Evolutionary conservation across 768 basidiomycete species (phyloP).

Genomic region (Trametes gibbosa): DNA sequence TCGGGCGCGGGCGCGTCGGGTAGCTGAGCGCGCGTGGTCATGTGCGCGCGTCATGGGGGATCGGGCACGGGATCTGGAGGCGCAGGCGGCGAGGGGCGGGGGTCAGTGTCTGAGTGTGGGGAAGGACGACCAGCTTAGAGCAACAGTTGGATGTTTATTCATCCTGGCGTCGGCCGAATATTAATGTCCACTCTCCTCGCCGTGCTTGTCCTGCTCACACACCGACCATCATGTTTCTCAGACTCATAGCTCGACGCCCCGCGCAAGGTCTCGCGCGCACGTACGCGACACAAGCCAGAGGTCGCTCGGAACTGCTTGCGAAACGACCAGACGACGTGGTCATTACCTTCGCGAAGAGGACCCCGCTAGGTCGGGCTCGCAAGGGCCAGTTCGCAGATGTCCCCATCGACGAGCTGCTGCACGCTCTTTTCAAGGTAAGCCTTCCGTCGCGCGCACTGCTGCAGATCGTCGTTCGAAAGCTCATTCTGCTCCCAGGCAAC

Average conservation of each 20-base stretch:
- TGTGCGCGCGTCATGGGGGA: conserved; percentile 19
- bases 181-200: conserved; percentile 1
- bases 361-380: conserved; percentile 83
- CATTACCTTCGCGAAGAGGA: conserved; percentile 85
- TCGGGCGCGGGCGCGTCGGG: neutral
- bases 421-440: conserved; percentile 73
- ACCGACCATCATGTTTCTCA: conserved; percentile 21
- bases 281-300: conserved; percentile 38
- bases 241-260: conserved; percentile 5
- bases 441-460: neutral
- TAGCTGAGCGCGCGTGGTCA: neutral
- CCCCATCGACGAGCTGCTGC: conserved; percentile 83
- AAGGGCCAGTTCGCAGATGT: conserved; percentile 92
- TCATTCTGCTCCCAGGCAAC: conserved; percentile 48
- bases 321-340: conserved; percentile 84
- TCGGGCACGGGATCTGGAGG: conserved; percentile 13
- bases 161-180: neutral
- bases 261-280: conserved; percentile 20
- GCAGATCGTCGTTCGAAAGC: neutral
- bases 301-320: conserved; percentile 54
- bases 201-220: neutral
- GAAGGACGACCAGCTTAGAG: conserved; percentile 10
- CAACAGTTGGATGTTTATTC: neutral
- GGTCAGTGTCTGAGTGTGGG: conserved; percentile 15
- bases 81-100: neutral